phyloP scores from a whole-genome alignment of 805 yeast species.

The Candida krabiensis region DNA sequence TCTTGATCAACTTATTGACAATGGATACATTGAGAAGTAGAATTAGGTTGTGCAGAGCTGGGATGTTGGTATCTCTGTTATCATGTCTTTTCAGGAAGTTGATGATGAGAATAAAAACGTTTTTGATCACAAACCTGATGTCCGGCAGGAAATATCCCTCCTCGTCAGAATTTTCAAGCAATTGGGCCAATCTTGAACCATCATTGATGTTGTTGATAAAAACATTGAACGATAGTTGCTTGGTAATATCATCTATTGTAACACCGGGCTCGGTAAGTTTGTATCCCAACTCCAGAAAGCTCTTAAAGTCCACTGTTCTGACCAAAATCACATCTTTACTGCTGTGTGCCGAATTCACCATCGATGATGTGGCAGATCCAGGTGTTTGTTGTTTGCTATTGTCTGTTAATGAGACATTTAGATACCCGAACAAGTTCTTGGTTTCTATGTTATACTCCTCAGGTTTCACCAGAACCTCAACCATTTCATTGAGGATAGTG shows the following conservation, averaged over 20 bases:
- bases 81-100: constrained; percentile 22
- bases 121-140: constrained; percentile 28
- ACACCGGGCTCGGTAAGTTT: constrained; percentile 16
- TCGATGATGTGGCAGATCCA: constrained; percentile 2
- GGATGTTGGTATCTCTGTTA: constrained; percentile 7
- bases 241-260: constrained; percentile 7
- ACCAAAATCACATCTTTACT: constrained; percentile 14
- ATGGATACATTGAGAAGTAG: constrained; percentile 30
- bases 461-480: constrained; percentile 26
- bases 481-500: constrained; percentile 22
- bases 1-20: constrained; percentile 28
- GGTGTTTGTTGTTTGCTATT: constrained; percentile 3
- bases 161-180: constrained; percentile 5
- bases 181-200: neutral
- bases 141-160: constrained; percentile 27
- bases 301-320: constrained; percentile 26
- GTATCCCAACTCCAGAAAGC: constrained; percentile 28
- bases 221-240: constrained; percentile 25
- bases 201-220: constrained; percentile 26
- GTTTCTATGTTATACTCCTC: constrained; percentile 15
- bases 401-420: constrained; percentile 10
- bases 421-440: constrained; percentile 19
- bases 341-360: neutral
- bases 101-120: constrained; percentile 27
- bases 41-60: constrained; percentile 19